Percentiles rank a stretch among this genome's conserved stretches.
Conservation (phyloP, 768 basidiomycete genomes). For the Crepidotus variabilis region DNA sequence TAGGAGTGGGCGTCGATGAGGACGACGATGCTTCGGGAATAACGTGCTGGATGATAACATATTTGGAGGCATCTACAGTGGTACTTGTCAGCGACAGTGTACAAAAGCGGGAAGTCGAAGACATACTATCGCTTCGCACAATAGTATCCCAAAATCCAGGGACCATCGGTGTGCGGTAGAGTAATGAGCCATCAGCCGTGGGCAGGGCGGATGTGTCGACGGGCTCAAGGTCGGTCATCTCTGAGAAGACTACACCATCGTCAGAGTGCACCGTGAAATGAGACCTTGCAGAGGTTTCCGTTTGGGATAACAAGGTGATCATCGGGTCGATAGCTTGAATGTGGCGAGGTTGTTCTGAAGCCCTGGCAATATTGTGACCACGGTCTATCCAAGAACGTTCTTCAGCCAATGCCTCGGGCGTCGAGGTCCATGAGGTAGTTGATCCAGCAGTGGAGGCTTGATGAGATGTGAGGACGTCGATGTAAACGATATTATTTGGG, state of each 20-base stretch:
- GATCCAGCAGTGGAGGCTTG: conserved; percentile 5
- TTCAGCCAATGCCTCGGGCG: conserved; percentile 14
- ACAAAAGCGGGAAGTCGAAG: conserved; percentile 1
- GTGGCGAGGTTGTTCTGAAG: conserved; percentile 47
- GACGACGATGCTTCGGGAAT: conserved; percentile 29
- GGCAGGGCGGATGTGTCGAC: conserved; percentile 20
- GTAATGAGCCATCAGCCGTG: conserved; percentile 25
- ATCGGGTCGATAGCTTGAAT: conserved; percentile 62
- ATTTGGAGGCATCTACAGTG: conserved; percentile 57
- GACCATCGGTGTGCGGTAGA: conserved; percentile 60
- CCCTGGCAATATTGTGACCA: conserved; percentile 29
- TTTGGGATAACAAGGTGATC: conserved; percentile 55
- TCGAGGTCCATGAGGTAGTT: conserved; percentile 12
- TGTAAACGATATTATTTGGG: conserved; percentile 37
- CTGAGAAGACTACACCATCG: conserved; percentile 47
- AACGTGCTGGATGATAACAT: conserved; percentile 66
- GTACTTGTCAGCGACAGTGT: conserved; percentile 7
- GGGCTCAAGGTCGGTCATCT: conserved; percentile 35
- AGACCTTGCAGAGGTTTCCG: conserved; percentile 46
- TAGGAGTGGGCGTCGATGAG: conserved; percentile 20
- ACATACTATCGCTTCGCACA: conserved; percentile 50
- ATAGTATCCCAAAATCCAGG: conserved; percentile 66
- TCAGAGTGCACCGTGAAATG: conserved; percentile 51
- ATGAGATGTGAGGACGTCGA: conserved; percentile 40
- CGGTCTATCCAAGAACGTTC: conserved; percentile 21